Conservation (phyloP, 139 green algal genomes). For the Chlamydomonas sp. region DNA sequence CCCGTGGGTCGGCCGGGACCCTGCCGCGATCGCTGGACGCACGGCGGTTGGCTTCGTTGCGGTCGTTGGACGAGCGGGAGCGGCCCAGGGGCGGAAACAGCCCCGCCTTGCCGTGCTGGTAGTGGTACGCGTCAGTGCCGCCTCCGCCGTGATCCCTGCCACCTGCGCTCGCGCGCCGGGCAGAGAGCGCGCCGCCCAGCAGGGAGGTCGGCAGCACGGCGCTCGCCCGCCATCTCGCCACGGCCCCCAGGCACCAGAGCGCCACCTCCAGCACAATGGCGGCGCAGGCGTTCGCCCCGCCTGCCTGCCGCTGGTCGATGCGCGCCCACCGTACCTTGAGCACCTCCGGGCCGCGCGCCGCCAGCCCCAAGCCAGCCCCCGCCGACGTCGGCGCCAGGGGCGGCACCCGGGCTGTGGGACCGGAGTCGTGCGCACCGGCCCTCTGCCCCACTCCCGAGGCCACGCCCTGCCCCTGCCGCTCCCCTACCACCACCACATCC, state of each 20-base stretch:
- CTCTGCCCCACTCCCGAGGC: too few species aligned
- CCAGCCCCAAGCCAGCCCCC: not conserved
- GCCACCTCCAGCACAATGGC: constrained; percentile 30
- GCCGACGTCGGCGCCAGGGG: too few species aligned
- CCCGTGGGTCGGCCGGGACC: too few species aligned
- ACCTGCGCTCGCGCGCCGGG: not conserved
- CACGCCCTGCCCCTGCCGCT: too few species aligned
- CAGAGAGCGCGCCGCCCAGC: too few species aligned
- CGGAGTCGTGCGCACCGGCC: too few species aligned
- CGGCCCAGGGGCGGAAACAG: not conserved
- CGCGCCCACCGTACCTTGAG: constrained; percentile 29
- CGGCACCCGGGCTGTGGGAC: too few species aligned
- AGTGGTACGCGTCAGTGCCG: not conserved
- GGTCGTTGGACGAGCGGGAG: not conserved
- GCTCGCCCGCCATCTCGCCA: not conserved
- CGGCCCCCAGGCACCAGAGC: constrained; percentile 22
- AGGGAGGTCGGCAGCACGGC: not conserved
- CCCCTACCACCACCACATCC: too few species aligned
- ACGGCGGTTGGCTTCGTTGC: not conserved
- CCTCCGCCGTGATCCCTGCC: not conserved
- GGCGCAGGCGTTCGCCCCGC: constrained; percentile 33
- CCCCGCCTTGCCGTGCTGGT: not conserved
- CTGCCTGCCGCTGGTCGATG: constrained; percentile 15
- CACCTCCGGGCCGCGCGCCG: not conserved
- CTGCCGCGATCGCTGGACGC: too few species aligned